Evolutionary conservation across 2,329 filamentous ascomycete species (phyloP).

Genomic region (Colletotrichum lentis): DNA sequence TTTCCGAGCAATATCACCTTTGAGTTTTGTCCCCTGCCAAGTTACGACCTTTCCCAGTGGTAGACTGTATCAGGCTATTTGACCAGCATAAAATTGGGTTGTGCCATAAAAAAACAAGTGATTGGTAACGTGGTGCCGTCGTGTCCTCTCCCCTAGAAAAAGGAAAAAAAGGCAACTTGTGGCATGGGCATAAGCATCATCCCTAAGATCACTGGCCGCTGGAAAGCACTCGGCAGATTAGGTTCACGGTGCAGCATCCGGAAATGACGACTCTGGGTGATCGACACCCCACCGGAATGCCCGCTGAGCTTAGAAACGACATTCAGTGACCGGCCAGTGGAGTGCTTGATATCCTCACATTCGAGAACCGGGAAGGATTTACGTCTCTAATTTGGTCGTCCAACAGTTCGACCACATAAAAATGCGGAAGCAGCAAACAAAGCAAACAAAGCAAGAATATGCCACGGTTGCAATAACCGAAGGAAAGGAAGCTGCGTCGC

Average conservation of each 20-base stretch:
- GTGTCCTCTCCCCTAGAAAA: background rate
- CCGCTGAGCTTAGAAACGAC: conserved; percentile 6
- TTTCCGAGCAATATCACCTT: conserved; percentile 3
- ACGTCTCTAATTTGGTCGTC: background rate
- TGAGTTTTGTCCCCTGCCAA: background rate
- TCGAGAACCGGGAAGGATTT: conserved; percentile 1
- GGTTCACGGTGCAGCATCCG: conserved; percentile 1
- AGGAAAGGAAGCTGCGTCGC: conserved; percentile 16
- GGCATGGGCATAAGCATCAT: background rate
- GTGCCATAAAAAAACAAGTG: background rate
- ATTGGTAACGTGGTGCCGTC: background rate
- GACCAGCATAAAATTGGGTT: background rate
- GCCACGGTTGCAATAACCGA: background rate
- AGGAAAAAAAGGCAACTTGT: background rate
- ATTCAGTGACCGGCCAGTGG: conserved; percentile 12
- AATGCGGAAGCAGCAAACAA: conserved; percentile 9
- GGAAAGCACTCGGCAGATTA: background rate
- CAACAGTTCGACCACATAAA: background rate
- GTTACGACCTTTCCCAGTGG: background rate
- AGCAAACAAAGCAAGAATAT: conserved; percentile 7
- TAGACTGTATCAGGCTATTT: background rate
- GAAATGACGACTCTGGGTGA: conserved; percentile 1
- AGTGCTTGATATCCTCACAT: background rate
- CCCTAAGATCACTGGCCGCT: background rate
- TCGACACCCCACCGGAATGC: conserved; percentile 24